Evolutionary conservation across 805 yeast genomes (phyloP).

Genomic region (Vanderwaltozyma polyspora): DNA sequence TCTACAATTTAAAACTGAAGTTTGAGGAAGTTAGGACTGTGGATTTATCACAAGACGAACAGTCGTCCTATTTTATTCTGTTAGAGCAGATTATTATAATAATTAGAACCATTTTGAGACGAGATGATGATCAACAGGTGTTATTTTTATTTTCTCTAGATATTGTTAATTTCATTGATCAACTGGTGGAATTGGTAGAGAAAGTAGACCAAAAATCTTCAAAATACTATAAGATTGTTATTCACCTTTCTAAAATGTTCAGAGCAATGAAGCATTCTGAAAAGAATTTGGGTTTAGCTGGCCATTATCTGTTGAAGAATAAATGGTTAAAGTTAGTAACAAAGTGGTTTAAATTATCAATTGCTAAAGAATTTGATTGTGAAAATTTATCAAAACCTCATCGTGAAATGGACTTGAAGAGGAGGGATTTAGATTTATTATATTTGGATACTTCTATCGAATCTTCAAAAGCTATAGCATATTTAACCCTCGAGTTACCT

Average conservation of each 20-base stretch:
- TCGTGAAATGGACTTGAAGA: constrained; percentile 26
- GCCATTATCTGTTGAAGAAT: constrained; percentile 40
- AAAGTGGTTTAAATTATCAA: constrained; percentile 46
- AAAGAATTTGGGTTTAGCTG: constrained; percentile 20
- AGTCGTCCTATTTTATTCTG: constrained; percentile 25
- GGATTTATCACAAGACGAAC: constrained; percentile 16
- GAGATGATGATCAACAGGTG: constrained; percentile 26
- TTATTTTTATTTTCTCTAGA: constrained; percentile 27
- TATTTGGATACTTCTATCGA: constrained; percentile 54
- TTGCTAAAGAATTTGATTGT: constrained; percentile 30
- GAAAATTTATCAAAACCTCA: constrained; percentile 25
- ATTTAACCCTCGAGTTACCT: constrained; percentile 44
- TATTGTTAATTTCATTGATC: constrained; percentile 27
- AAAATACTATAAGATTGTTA: constrained; percentile 24
- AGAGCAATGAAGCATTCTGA: constrained; percentile 24
- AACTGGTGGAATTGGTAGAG: constrained; percentile 19
- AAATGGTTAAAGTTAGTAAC: constrained; percentile 34
- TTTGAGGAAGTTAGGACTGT: constrained; percentile 25
- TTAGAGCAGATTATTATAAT: constrained; percentile 42
- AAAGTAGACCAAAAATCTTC: constrained; percentile 15
- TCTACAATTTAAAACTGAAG: constrained; percentile 33
- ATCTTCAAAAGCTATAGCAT: constrained; percentile 46
- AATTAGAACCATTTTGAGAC: constrained; percentile 29
- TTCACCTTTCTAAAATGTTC: constrained; percentile 26
- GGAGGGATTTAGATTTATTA: constrained; percentile 36